These are phyloP conservation scores for Blastocystis sp. DNA, from an alignment of 352 stramenopile species.

Conservation along the genomic window DNA sequence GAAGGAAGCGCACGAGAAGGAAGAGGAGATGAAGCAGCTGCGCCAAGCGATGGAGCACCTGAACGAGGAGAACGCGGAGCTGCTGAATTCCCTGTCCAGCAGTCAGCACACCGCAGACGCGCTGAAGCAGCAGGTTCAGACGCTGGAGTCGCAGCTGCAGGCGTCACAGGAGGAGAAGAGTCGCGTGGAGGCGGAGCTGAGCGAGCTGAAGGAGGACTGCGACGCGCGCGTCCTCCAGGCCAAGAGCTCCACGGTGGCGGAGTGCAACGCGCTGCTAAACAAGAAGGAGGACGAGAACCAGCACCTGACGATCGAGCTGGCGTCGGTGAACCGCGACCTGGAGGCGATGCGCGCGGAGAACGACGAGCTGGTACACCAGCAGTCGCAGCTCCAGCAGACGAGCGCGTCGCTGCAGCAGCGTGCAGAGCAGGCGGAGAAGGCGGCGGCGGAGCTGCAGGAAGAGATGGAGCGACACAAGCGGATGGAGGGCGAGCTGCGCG, in stretches of 20 bases:
- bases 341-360: not conserved
- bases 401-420: not conserved
- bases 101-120: not conserved
- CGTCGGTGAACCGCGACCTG: not conserved
- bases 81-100: not conserved
- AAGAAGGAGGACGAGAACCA: slow-evolving; percentile 49
- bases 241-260: not conserved
- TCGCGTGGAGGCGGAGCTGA: not conserved
- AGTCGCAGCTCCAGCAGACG: not conserved
- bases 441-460: not conserved
- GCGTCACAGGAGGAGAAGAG: not conserved
- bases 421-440: not conserved
- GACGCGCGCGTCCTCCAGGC: not conserved
- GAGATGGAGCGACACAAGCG: slow-evolving; percentile 25
- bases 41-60: not conserved
- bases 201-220: not conserved
- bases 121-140: not conserved
- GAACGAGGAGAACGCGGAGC: slow-evolving; percentile 36
- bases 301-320: not conserved
- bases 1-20: too few relatives aligned
- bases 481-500: not conserved
- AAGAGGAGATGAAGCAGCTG: slow-evolving; percentile 20
- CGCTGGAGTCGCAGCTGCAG: not conserved
- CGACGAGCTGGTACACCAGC: not conserved
- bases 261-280: not conserved